Conservation (phyloP, 2,329 filamentous ascomycete genomes). For the Fusarium austroafricanum region DNA sequence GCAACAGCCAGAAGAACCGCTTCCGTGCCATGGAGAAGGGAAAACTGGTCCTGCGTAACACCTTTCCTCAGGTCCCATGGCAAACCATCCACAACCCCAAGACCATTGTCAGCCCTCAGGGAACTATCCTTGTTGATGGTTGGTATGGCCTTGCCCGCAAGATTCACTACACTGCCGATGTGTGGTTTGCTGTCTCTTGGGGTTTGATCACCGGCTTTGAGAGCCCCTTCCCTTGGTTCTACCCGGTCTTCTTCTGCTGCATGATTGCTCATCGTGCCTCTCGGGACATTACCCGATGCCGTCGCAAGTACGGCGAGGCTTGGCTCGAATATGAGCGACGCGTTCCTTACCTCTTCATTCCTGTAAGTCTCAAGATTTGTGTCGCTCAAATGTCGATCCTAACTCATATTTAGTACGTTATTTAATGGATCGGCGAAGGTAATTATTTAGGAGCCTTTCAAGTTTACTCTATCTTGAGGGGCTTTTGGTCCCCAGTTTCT, state of each 20-base stretch:
- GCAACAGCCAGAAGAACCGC: constrained; percentile 93
- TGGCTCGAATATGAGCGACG: constrained; percentile 83
- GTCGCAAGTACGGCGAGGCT: constrained; percentile 81
- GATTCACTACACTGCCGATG: constrained; percentile 63
- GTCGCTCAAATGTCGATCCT: constrained; percentile 6
- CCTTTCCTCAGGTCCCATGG: constrained; percentile 93
- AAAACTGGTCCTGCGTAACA: constrained; percentile 74
- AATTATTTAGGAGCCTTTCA: not conserved
- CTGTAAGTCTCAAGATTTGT: constrained; percentile 54
- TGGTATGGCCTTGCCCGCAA: constrained; percentile 84
- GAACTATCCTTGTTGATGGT: constrained; percentile 83
- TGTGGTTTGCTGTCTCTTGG: constrained; percentile 63
- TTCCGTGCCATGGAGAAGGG: constrained; percentile 86
- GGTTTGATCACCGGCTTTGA: constrained; percentile 64
- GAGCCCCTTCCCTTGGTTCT: constrained; percentile 92
- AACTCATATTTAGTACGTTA: constrained; percentile 53
- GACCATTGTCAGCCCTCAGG: constrained; percentile 77
- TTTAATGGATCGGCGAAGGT: constrained; percentile 47
- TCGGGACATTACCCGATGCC: constrained; percentile 82
- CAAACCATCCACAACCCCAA: constrained; percentile 84
- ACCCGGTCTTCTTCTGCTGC: constrained; percentile 81
- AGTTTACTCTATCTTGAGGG: not conserved
- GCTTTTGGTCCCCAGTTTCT: constrained; percentile 4
- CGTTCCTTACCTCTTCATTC: constrained; percentile 88
- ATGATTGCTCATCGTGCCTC: constrained; percentile 86